phyloP scores from a whole-genome alignment of 306 rosid genomes.

The Vicia villosa region DNA sequence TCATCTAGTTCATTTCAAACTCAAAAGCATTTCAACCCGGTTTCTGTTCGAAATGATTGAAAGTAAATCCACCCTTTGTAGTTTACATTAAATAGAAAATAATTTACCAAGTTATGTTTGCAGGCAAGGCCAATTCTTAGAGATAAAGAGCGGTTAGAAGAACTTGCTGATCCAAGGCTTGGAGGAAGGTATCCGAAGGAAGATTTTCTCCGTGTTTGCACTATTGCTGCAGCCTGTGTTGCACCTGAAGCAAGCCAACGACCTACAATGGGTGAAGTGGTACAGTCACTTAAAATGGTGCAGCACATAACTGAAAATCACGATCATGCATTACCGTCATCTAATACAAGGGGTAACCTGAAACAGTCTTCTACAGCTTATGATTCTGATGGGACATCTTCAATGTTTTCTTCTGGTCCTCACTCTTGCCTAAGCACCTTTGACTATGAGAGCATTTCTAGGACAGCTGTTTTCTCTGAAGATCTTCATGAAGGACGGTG shows the following conservation, averaged over 20 bases:
- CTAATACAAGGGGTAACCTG: conserved; percentile 68
- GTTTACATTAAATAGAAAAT: neutral
- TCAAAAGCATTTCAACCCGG: neutral
- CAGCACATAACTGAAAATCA: conserved; percentile 78
- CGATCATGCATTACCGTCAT: conserved; percentile 55
- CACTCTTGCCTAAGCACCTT: conserved; percentile 83
- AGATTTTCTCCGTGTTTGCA: conserved; percentile 86
- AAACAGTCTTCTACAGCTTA: conserved; percentile 84
- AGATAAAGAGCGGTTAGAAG: conserved; percentile 87
- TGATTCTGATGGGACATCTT: conserved; percentile 92
- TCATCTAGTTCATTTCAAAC: conserved; percentile 31
- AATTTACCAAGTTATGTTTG: conserved; percentile 17
- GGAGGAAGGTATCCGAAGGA: conserved; percentile 90
- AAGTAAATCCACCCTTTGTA: conserved; percentile 5
- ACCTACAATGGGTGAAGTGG: conserved; percentile 99
- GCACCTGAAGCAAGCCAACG: conserved; percentile 97
- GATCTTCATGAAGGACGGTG: conserved; percentile 98
- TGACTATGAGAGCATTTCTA: conserved; percentile 75
- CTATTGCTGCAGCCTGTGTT: conserved; percentile 97
- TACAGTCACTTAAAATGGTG: conserved; percentile 98
- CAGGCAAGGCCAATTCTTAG: conserved; percentile 98
- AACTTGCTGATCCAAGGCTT: conserved; percentile 78
- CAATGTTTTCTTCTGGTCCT: conserved; percentile 94
- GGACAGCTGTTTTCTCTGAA: conserved; percentile 89
- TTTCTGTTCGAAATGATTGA: conserved; percentile 15